A percentile compares a stretch with the other conserved stretches of the same genome.
Evolutionary conservation across 2,329 filamentous ascomycete genomes (phyloP).

Genomic region (Fonsecaea monophora): DNA sequence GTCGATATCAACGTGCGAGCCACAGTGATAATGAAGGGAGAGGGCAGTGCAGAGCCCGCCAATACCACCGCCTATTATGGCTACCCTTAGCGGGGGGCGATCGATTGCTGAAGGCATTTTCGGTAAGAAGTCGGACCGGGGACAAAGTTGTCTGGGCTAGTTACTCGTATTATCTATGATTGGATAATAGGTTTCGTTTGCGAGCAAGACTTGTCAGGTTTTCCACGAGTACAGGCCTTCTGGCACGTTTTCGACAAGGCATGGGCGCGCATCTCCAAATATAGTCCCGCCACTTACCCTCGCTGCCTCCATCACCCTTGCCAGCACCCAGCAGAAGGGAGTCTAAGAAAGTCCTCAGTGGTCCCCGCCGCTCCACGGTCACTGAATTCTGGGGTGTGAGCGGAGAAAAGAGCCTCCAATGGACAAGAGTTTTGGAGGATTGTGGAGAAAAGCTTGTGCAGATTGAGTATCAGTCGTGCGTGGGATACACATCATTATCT

Average conservation of each 20-base stretch:
- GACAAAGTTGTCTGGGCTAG: neutral
- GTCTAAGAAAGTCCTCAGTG: neutral
- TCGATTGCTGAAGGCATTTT: constrained; percentile 20
- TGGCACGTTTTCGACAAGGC: constrained; percentile 5
- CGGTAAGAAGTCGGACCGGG: neutral
- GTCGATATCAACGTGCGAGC: constrained; percentile 39
- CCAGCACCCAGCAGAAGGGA: neutral
- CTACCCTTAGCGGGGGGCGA: constrained; percentile 41
- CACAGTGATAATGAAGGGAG: constrained; percentile 46
- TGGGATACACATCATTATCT: neutral
- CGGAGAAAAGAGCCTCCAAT: neutral
- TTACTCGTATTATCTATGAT: neutral
- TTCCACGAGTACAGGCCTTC: neutral
- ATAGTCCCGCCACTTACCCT: neutral
- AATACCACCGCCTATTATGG: constrained; percentile 51
- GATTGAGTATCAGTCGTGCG: neutral
- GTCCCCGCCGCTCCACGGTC: neutral
- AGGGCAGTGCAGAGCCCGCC: constrained; percentile 49
- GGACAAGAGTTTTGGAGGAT: constrained; percentile 12
- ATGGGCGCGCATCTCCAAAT: constrained; percentile 8
- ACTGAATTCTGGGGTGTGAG: neutral
- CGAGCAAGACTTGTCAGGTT: neutral
- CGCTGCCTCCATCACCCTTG: neutral
- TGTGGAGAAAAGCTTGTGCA: constrained; percentile 11
- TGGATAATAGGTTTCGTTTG: neutral